Conservation (phyloP, 108 stramenopile genomes). For the Nitzschia sp. region DNA sequence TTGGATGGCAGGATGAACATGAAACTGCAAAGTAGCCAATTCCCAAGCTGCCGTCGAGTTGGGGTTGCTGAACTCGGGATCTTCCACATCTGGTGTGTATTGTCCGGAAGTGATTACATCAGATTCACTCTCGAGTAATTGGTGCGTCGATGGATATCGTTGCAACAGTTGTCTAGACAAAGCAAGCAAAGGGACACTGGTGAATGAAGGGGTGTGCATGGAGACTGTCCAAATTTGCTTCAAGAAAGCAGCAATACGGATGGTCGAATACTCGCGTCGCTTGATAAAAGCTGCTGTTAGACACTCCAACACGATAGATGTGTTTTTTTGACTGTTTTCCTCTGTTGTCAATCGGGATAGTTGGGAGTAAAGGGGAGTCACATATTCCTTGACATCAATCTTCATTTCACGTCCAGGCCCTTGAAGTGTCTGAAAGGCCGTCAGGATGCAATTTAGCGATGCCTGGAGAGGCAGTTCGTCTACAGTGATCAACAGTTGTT, state of each 20-base stretch:
- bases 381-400: constrained; percentile 81
- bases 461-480: constrained; percentile 71
- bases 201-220: constrained; percentile 61
- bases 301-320: constrained; percentile 58
- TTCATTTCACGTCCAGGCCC: constrained; percentile 83
- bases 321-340: constrained; percentile 32
- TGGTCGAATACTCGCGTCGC: constrained; percentile 71
- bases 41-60: constrained; percentile 85
- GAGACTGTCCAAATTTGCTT: constrained; percentile 73
- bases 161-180: constrained; percentile 68
- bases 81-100: constrained; percentile 62
- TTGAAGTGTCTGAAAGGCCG: constrained; percentile 78
- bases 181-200: constrained; percentile 73
- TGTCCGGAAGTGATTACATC: constrained; percentile 78
- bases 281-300: constrained; percentile 75
- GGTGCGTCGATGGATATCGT: constrained; percentile 63
- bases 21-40: constrained; percentile 63
- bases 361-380: constrained; percentile 76
- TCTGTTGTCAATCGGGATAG: constrained; percentile 48
- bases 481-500: constrained; percentile 59
- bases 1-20: constrained; percentile 55
- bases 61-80: constrained; percentile 83
- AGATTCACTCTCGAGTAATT: constrained; percentile 81
- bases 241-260: constrained; percentile 73
- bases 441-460: constrained; percentile 75